Evolutionary conservation across 1,139 yeast genomes (phyloP).

Genomic region (Geotrichum aggregatum): DNA sequence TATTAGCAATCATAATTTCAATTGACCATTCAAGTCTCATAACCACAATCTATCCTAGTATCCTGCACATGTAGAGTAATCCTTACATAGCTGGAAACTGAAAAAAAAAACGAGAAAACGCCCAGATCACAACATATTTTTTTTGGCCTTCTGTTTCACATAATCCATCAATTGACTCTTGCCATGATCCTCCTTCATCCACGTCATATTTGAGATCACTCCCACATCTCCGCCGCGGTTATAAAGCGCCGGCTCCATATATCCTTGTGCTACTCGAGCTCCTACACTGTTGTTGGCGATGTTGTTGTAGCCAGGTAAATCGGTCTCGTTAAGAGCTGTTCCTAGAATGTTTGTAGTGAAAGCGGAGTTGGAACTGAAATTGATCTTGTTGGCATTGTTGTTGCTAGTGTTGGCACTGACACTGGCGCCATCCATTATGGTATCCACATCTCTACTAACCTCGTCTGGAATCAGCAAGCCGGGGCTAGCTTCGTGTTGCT

Average conservation of each 20-base stretch:
- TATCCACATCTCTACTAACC: not conserved
- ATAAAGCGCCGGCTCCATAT: constrained; percentile 12
- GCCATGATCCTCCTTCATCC: constrained; percentile 20
- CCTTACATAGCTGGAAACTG: too few relatives aligned
- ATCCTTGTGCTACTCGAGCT: too few relatives aligned
- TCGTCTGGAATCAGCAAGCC: not conserved
- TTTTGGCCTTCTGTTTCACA: constrained; percentile 11
- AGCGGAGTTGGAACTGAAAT: not conserved
- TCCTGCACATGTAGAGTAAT: too few relatives aligned
- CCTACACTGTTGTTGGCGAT: not conserved
- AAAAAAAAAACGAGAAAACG: too few relatives aligned
- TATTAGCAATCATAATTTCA: too few relatives aligned
- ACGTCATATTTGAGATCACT: constrained; percentile 15
- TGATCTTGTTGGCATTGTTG: not conserved
- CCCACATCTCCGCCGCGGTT: constrained; percentile 16
- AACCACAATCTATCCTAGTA: too few relatives aligned
- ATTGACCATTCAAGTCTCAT: too few relatives aligned
- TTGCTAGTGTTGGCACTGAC: not conserved
- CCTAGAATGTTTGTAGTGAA: not conserved
- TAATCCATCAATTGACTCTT: constrained; percentile 18
- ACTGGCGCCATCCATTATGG: not conserved
- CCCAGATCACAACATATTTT: not conserved
- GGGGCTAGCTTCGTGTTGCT: not conserved
- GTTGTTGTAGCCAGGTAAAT: not conserved
- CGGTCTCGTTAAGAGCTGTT: not conserved